These are phyloP conservation scores for Calendula officinalis DNA, from an alignment of 129 eudicot genomes.

Conservation along the genomic window DNA sequence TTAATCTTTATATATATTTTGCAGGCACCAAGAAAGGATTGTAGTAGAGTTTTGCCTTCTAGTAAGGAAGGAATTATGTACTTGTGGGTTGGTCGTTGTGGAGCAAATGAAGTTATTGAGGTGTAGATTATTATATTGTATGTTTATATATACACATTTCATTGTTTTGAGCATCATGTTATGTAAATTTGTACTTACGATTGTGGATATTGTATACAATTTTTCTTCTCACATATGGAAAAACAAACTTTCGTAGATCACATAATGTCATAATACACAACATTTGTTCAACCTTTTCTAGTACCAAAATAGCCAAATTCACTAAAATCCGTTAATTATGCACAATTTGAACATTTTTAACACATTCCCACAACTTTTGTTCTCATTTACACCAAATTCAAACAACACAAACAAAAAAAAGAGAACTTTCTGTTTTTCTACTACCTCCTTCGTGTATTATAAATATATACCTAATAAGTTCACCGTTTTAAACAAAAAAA, in stretches of 20 bases:
- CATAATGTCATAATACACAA: not conserved
- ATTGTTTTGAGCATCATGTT: not conserved
- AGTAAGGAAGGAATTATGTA: slow-evolving; percentile 41
- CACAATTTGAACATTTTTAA: not conserved
- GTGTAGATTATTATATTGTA: slow-evolving; percentile 26
- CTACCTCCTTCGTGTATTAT: not conserved
- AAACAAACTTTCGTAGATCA: not conserved
- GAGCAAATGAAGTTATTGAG: slow-evolving; percentile 55
- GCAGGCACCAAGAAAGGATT: slow-evolving; percentile 90
- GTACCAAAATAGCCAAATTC: not conserved
- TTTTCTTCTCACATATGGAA: not conserved
- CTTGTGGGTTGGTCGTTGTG: slow-evolving; percentile 67
- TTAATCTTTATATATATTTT: not conserved
- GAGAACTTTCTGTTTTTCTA: not conserved
- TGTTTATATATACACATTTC: not conserved
- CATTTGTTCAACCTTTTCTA: not conserved
- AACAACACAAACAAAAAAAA: slow-evolving; percentile 1
- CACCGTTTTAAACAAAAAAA: slow-evolving; percentile 6
- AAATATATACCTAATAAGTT: slow-evolving; percentile 20
- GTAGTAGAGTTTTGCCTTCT: slow-evolving; percentile 69
- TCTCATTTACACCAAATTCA: slow-evolving; percentile 13
- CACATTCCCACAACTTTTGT: not conserved
- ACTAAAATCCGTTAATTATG: not conserved
- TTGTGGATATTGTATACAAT: slow-evolving; percentile 10
- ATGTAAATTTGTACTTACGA: slow-evolving; percentile 14